Percentiles rank a stretch among this genome's conserved stretches.
Conservation (phyloP, 2,329 filamentous ascomycete species). For the Celoporthe dispersa region DNA sequence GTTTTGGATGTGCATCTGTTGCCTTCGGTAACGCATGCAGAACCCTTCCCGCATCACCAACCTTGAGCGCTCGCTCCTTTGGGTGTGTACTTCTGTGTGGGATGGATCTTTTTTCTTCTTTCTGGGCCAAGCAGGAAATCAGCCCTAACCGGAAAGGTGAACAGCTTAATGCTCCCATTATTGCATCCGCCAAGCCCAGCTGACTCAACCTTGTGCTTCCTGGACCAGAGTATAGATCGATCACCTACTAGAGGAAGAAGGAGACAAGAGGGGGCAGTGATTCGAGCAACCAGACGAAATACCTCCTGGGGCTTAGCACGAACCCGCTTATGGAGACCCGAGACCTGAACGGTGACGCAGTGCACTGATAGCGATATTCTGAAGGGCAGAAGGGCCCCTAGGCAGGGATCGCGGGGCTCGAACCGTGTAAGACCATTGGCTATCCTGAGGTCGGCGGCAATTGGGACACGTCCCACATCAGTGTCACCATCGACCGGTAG, state of each 20-base stretch:
- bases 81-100: neutral
- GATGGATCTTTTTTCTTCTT: neutral
- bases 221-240: neutral
- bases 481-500: neutral
- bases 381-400: neutral
- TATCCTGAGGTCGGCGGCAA: conserved; percentile 12
- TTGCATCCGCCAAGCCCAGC: neutral
- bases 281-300: neutral
- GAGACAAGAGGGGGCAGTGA: neutral
- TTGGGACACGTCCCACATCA: neutral
- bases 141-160: neutral
- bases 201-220: neutral
- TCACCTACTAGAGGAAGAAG: neutral
- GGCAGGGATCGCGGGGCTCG: neutral
- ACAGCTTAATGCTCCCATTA: neutral
- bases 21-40: neutral
- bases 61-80: neutral
- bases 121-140: neutral
- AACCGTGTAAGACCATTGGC: conserved; percentile 28
- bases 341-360: neutral
- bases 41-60: neutral
- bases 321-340: neutral
- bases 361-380: conserved; percentile 8
- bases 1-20: neutral
- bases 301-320: neutral